Conservation (phyloP, 345 rosid genomes). For the Populus deltoides region DNA sequence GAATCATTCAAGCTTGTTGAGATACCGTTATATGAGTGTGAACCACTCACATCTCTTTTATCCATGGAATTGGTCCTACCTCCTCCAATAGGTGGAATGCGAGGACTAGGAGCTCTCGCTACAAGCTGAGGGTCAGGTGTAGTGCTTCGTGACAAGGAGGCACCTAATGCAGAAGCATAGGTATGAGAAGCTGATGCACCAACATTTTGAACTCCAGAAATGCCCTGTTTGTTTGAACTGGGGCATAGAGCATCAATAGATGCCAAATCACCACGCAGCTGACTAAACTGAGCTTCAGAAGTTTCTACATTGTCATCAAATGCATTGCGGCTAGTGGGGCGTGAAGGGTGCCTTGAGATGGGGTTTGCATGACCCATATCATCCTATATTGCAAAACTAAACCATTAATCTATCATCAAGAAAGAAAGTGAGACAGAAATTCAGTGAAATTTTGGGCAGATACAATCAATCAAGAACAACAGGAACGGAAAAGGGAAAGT, state of each 20-base stretch:
- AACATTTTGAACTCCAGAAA: slow-evolving; percentile 22
- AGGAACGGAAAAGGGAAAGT: not conserved
- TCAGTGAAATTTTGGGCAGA: not conserved
- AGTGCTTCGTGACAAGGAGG: slow-evolving; percentile 56
- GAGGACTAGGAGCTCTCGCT: slow-evolving; percentile 58
- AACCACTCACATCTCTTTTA: slow-evolving; percentile 36
- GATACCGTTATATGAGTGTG: slow-evolving; percentile 38
- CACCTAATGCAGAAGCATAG: slow-evolving; percentile 61
- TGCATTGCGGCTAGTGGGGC: slow-evolving; percentile 55
- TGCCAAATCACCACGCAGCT: slow-evolving; percentile 38
- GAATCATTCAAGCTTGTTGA: slow-evolving; percentile 37
- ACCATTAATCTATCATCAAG: slow-evolving; percentile 9
- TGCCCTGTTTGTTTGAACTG: slow-evolving; percentile 35
- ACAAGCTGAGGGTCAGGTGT: slow-evolving; percentile 64
- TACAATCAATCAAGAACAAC: slow-evolving; percentile 3
- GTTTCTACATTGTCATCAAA: slow-evolving; percentile 44
- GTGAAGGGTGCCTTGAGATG: slow-evolving; percentile 51
- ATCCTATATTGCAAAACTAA: slow-evolving; percentile 45
- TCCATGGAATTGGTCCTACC: slow-evolving; percentile 49
- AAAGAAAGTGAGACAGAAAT: not conserved
- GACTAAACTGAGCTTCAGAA: slow-evolving; percentile 44
- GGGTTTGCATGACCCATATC: slow-evolving; percentile 40
- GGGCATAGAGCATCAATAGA: slow-evolving; percentile 34
- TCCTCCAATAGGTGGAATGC: slow-evolving; percentile 54
- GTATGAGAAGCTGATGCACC: slow-evolving; percentile 47